These are phyloP conservation scores for Pontederia crassipes DNA, from an alignment of 176 grass and related monocot genomes.

Conservation along the genomic window DNA sequence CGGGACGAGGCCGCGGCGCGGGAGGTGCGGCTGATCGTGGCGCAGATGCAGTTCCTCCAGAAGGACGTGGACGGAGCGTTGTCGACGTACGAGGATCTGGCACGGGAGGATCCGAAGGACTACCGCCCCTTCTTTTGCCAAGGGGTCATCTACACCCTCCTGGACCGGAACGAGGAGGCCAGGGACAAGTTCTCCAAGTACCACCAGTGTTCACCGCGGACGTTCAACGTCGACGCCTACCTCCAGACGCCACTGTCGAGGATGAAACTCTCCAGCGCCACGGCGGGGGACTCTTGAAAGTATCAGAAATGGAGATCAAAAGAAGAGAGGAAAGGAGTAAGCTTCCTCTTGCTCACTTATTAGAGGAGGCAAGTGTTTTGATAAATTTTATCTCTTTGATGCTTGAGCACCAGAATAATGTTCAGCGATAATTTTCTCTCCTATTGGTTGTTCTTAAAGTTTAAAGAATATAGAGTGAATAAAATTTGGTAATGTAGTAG, in stretches of 20 bases:
- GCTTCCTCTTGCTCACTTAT: no score
- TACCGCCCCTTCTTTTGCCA: conserved; percentile 57
- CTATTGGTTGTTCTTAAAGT: no score
- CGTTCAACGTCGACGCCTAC: conserved; percentile 20
- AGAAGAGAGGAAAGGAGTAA: no score
- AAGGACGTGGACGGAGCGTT: conserved; percentile 52
- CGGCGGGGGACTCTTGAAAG: neutral
- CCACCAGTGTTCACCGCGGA: conserved; percentile 20
- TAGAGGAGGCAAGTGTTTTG: no score
- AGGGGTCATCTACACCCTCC: conserved; percentile 37
- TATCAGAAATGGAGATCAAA: neutral
- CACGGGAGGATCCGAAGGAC: conserved; percentile 44
- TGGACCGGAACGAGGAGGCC: conserved; percentile 32
- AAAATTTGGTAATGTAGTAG: no score
- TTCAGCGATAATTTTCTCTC: no score
- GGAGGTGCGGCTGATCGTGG: conserved; percentile 38
- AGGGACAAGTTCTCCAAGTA: conserved; percentile 33
- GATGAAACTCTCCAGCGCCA: conserved; percentile 6
- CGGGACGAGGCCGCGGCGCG: conserved; percentile 18
- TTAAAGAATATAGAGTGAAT: no score
- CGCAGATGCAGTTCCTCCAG: conserved; percentile 56
- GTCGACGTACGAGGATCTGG: conserved; percentile 46
- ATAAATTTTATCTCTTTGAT: no score
- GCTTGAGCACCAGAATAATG: no score
- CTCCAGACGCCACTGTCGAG: conserved; percentile 18